Evolutionary conservation across 495 filamentous ascomycete genomes (phyloP).

Genomic region (Talaromyces wortmannii): DNA sequence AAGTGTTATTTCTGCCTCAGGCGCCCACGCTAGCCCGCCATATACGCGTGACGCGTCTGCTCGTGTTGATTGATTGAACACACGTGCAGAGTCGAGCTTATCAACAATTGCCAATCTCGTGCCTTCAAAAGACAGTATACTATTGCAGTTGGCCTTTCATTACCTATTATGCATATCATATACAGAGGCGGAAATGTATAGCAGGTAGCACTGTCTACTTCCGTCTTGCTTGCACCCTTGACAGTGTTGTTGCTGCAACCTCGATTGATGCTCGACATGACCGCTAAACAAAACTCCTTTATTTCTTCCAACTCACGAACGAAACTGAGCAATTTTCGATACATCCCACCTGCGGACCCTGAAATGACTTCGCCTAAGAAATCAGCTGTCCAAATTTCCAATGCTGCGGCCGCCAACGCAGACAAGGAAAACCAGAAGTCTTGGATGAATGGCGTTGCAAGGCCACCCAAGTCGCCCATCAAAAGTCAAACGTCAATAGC

Average conservation of each 20-base stretch:
- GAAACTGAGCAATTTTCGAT: slow-evolving; percentile 55
- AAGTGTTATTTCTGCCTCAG: slow-evolving; percentile 12
- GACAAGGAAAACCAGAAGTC: slow-evolving; percentile 34
- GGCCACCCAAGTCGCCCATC: slow-evolving; percentile 18
- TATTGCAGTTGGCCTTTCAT: neutral
- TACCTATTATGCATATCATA: neutral
- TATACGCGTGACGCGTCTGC: slow-evolving; percentile 32
- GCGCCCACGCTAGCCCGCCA: slow-evolving; percentile 10
- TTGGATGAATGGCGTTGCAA: slow-evolving; percentile 34
- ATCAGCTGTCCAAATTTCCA: slow-evolving; percentile 1
- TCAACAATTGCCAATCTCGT: neutral
- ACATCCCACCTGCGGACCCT: slow-evolving; percentile 16
- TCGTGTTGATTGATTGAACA: slow-evolving; percentile 3
- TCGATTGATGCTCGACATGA: slow-evolving; percentile 14
- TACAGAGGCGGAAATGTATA: no score
- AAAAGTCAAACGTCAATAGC: slow-evolving; percentile 18
- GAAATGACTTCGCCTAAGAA: slow-evolving; percentile 26
- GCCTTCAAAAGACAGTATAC: neutral
- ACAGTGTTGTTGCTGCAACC: slow-evolving; percentile 14
- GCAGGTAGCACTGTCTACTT: no score
- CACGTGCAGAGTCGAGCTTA: neutral
- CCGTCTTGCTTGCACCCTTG: neutral
- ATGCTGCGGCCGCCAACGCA: slow-evolving; percentile 14
- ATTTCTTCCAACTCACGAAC: slow-evolving; percentile 49
- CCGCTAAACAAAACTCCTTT: slow-evolving; percentile 1